phyloP scores from a whole-genome alignment of 73 alveolate genomes.

The Tetrahymena thermophila region DNA sequence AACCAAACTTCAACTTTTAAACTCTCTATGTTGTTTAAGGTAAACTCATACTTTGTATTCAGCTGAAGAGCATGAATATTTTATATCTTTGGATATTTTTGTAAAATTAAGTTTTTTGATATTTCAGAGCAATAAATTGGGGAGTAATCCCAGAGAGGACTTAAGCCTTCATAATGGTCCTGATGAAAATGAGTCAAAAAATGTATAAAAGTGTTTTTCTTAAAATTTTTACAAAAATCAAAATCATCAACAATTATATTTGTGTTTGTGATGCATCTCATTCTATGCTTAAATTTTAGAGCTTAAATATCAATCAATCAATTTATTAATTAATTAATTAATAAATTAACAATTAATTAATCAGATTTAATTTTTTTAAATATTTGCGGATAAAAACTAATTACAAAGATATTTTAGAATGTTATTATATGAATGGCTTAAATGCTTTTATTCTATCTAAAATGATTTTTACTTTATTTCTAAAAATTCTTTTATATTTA shows the following conservation, averaged over 20 bases:
- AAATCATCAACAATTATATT: conserved; percentile 73
- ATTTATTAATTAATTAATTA: neutral
- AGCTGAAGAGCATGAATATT: conserved; percentile 12
- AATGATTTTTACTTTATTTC: too few relatives aligned
- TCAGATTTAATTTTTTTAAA: too few relatives aligned
- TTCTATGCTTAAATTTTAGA: neutral
- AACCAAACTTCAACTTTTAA: conserved; percentile 41
- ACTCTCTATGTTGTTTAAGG: conserved; percentile 43
- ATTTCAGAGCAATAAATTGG: conserved; percentile 49
- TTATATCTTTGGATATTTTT: conserved; percentile 54
- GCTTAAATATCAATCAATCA: neutral
- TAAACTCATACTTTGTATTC: conserved; percentile 16
- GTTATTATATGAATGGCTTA: neutral
- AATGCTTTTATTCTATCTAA: too few relatives aligned
- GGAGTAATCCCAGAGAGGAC: conserved; percentile 67
- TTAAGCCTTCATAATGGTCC: conserved; percentile 66
- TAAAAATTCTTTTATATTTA: too few relatives aligned
- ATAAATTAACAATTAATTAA: neutral
- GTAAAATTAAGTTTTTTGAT: conserved; percentile 46
- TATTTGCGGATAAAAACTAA: neutral
- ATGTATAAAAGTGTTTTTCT: conserved; percentile 48
- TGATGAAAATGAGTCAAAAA: conserved; percentile 68
- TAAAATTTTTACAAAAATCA: conserved; percentile 42
- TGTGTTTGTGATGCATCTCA: conserved; percentile 61
- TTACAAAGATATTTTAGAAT: too few relatives aligned